Percentiles rank a stretch among this genome's conserved stretches.
Conservation (phyloP, 2,329 filamentous ascomycete species). For the Metarhizium anisopliae region DNA sequence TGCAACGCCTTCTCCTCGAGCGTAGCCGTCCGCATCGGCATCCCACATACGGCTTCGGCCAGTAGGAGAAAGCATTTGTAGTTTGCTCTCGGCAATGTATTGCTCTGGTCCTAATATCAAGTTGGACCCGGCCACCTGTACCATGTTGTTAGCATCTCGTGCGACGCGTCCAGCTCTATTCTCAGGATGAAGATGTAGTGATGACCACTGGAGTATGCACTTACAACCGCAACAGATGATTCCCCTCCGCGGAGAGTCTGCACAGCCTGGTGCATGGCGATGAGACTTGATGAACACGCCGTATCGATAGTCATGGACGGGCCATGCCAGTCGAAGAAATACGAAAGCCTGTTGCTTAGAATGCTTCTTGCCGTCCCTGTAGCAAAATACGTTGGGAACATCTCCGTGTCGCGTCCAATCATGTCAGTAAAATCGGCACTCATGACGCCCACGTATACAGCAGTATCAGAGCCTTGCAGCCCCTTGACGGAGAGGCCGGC, state of each 20-base stretch:
- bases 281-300: constrained; percentile 39
- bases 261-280: constrained; percentile 34
- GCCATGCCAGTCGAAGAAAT: constrained; percentile 37
- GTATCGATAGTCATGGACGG: constrained; percentile 41
- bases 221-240: constrained; percentile 16
- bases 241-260: constrained; percentile 11
- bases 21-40: constrained; percentile 36
- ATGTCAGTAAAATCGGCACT: constrained; percentile 28
- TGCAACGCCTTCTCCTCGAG: constrained; percentile 28
- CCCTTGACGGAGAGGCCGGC: constrained; percentile 16
- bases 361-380: constrained; percentile 34
- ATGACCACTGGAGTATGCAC: not conserved
- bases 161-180: no score
- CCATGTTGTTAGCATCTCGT: no score
- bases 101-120: constrained; percentile 26
- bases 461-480: constrained; percentile 21
- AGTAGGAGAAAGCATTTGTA: constrained; percentile 9
- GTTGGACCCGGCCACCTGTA: constrained; percentile 27
- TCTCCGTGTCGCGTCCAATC: constrained; percentile 13
- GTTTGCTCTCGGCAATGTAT: constrained; percentile 5
- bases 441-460: constrained; percentile 27
- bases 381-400: constrained; percentile 27
- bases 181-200: no score
- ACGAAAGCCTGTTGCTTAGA: constrained; percentile 36
- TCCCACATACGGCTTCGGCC: constrained; percentile 23